Evolutionary conservation across 805 yeast species (phyloP).

Genomic region (Schizosaccharomyces osmophilus): DNA sequence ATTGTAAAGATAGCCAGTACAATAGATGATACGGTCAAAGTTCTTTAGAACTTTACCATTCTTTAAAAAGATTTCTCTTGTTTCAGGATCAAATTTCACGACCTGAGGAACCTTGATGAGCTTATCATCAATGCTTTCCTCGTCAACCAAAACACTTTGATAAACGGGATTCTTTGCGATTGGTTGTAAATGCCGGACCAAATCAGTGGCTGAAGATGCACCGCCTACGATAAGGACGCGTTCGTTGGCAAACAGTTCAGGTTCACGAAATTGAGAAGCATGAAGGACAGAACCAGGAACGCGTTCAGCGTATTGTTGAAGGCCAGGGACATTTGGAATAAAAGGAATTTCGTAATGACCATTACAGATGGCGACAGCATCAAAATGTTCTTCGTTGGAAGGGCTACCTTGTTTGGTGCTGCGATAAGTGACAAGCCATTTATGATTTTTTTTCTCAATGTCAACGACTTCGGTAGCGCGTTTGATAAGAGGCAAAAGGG

Average conservation of each 20-base stretch:
- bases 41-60: constrained; percentile 24
- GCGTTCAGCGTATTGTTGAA: constrained; percentile 21
- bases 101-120: not conserved
- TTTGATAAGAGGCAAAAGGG: not conserved
- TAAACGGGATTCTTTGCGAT: constrained; percentile 12
- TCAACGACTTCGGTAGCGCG: not conserved
- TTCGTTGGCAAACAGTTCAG: constrained; percentile 21
- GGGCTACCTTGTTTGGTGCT: not conserved
- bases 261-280: constrained; percentile 29
- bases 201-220: constrained; percentile 54
- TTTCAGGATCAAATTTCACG: not conserved
- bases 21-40: constrained; percentile 37
- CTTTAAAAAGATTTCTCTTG: constrained; percentile 17
- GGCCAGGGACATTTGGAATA: constrained; percentile 31
- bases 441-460: not conserved
- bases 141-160: not conserved
- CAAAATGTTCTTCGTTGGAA: constrained; percentile 16
- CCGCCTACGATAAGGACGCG: constrained; percentile 34
- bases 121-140: not conserved
- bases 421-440: not conserved
- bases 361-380: constrained; percentile 36
- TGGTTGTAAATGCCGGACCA: constrained; percentile 34
- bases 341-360: constrained; percentile 43
- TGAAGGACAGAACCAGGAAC: constrained; percentile 29
- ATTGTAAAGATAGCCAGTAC: constrained; percentile 51